Base-by-base conservation (phyloP, 129 eudicot genomes). In the Scalesia atractyloides region DNA sequence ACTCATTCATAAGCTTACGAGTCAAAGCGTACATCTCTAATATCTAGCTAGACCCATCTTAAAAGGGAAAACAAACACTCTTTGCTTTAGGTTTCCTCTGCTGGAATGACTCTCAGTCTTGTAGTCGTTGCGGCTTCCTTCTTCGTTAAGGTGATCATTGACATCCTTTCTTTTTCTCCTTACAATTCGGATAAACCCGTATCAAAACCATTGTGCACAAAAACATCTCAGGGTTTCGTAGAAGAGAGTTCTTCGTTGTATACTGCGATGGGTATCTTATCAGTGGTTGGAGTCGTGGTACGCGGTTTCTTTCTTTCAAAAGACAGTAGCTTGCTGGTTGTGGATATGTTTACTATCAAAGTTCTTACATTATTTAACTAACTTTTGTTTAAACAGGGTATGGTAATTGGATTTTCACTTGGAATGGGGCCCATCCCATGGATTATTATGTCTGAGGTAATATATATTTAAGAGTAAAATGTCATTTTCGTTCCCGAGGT, bases 361-460 rank as follows among this genome's bases (percentile, higher is more conserved):
- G 47, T 43, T 80, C 50, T 69, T 72, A 58, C 67, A 18, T 67
- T 64, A 37, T 78, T 64, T 47, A 59, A 62, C 57, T 56, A 20
- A 72, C 36, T 37, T 76, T 37, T 76, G 66, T 65, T 63, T 33
- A 64, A 69, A 53, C 67, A 93, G 98, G 84, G 86, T 41, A 93
- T 93, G 98, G 82, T 92, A 14, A 79, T 89, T 58, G 78, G 73
- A 19, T 89, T 89, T 74, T 92, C 98, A 34, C 95, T 92, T 68
- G 98, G 98, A 78, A 85, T 92, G 91, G 98, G 98, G 66, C 92
- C 98, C 19, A 89, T 92, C 74, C 98, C 98, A n/a, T 92, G 98
- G 98, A 43, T 92, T 57, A 92, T 92, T 69, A 92, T 92, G 98
- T 92, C 98, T 3, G 98, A 94, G 98, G 98, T 80, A 71, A 36